phyloP scores from a whole-genome alignment of 441 rosid species.

The Pelargonium myrrhifolium region DNA sequence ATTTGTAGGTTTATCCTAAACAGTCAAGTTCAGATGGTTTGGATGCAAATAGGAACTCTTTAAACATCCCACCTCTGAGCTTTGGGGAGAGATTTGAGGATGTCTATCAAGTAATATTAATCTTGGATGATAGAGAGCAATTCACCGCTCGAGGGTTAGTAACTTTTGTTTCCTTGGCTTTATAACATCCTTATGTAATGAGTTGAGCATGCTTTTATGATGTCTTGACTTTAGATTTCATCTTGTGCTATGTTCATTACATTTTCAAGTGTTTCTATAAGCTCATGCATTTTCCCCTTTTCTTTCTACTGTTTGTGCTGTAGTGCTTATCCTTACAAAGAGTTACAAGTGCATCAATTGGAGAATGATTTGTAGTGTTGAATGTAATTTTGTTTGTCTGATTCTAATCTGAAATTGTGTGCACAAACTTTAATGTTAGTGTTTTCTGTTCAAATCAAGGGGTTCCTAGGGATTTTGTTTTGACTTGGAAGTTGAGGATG shows the following conservation, averaged over 20 bases:
- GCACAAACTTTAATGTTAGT: neutral
- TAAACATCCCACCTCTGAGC: constrained; percentile 61
- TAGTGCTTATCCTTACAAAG: neutral
- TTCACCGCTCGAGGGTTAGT: constrained; percentile 71
- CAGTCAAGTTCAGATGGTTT: constrained; percentile 29
- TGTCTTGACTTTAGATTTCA: neutral
- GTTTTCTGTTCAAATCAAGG: neutral
- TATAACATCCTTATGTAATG: neutral
- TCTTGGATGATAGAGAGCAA: constrained; percentile 86
- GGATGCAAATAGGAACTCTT: constrained; percentile 28
- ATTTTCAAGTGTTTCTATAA: too few relatives aligned
- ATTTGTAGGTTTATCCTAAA: constrained; percentile 23
- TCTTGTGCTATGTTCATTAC: neutral
- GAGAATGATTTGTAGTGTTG: neutral
- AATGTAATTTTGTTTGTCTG: neutral
- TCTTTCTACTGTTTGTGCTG: neutral
- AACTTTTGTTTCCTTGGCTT: constrained; percentile 9
- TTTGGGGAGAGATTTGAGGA: constrained; percentile 73
- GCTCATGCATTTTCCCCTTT: neutral
- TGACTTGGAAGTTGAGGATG: neutral
- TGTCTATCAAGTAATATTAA: constrained; percentile 60
- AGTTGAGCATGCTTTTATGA: neutral
- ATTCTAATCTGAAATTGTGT: neutral
- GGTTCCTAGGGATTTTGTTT: neutral
- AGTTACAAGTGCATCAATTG: neutral